These are phyloP conservation scores for Aschersonia sp. DNA, from an alignment of 2,329 filamentous ascomycete species.

Conservation along the genomic window DNA sequence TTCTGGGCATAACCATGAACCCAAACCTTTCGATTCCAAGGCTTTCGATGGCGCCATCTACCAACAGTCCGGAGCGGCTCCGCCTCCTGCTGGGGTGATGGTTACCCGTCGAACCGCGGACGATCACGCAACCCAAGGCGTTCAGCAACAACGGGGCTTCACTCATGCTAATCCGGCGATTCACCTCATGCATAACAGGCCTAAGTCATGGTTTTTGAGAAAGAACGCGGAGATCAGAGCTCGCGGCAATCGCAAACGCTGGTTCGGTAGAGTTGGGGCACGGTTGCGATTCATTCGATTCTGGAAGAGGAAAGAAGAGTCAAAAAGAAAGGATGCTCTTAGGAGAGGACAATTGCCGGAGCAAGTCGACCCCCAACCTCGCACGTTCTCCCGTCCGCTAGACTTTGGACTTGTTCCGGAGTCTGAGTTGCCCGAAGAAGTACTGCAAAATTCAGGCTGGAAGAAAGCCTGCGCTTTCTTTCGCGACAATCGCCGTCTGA, in stretches of 20 bases:
- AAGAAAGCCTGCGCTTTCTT: constrained; percentile 23
- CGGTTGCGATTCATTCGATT: constrained; percentile 19
- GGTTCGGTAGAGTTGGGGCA: constrained; percentile 29
- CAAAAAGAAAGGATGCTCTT: background rate
- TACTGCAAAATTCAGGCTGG: constrained; percentile 30
- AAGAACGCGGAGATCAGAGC: constrained; percentile 35
- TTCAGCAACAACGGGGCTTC: constrained; percentile 21
- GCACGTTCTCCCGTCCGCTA: constrained; percentile 11
- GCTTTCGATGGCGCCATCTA: constrained; percentile 26
- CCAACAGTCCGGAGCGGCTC: constrained; percentile 12
- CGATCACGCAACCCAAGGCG: background rate
- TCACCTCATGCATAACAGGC: constrained; percentile 28
- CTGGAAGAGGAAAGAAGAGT: constrained; percentile 9
- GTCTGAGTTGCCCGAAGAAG: constrained; percentile 27
- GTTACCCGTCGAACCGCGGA: background rate
- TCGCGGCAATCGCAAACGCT: constrained; percentile 33
- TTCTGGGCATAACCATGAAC: background rate
- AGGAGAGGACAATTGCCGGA: background rate
- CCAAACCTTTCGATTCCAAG: constrained; percentile 6
- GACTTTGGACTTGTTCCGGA: constrained; percentile 24
- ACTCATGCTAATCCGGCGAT: constrained; percentile 34
- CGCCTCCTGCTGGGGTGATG: constrained; percentile 10
- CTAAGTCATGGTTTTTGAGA: constrained; percentile 27
- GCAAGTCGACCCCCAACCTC: constrained; percentile 14
- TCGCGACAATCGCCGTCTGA: constrained; percentile 11